A percentile compares a stretch with the other conserved stretches of the same genome.
These are phyloP conservation scores for Coemansia sp. DNA, from an alignment of 192 early-diverging fungal genomes.

Conservation along the genomic window DNA sequence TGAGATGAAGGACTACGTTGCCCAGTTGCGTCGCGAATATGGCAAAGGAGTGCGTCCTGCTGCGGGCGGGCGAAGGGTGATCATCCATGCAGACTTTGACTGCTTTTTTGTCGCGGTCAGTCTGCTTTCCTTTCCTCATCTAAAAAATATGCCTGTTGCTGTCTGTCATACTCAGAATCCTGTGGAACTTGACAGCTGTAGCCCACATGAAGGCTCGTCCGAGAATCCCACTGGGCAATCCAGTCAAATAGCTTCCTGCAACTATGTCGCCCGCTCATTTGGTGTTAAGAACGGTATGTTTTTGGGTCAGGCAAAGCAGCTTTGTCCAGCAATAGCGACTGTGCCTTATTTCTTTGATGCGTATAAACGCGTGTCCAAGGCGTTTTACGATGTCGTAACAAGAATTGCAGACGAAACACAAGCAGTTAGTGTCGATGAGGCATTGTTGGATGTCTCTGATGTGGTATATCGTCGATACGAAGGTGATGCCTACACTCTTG, in stretches of 20 bases:
- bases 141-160: slow-evolving; percentile 67
- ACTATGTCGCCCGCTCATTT: slow-evolving; percentile 76
- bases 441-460: slow-evolving; percentile 66
- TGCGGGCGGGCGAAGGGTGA: slow-evolving; percentile 16
- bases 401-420: slow-evolving; percentile 66
- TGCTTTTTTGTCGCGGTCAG: slow-evolving; percentile 91
- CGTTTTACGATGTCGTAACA: slow-evolving; percentile 70
- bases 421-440: slow-evolving; percentile 86
- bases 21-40: slow-evolving; percentile 17
- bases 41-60: background rate
- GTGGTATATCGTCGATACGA: slow-evolving; percentile 19
- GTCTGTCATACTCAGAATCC: slow-evolving; percentile 61
- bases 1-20: slow-evolving; percentile 66
- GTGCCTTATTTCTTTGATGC: slow-evolving; percentile 79
- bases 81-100: slow-evolving; percentile 91
- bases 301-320: slow-evolving; percentile 64
- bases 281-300: slow-evolving; percentile 81
- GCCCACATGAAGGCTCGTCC: background rate
- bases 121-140: slow-evolving; percentile 64
- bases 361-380: slow-evolving; percentile 60
- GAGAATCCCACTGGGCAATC: slow-evolving; percentile 12
- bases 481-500: slow-evolving; percentile 30
- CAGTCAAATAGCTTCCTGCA: slow-evolving; percentile 80
- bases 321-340: slow-evolving; percentile 63
- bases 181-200: slow-evolving; percentile 9